Percentiles rank a stretch among this genome's conserved stretches.
Conservation (phyloP, 2,329 filamentous ascomycete species). For the Penicillium palitans region DNA sequence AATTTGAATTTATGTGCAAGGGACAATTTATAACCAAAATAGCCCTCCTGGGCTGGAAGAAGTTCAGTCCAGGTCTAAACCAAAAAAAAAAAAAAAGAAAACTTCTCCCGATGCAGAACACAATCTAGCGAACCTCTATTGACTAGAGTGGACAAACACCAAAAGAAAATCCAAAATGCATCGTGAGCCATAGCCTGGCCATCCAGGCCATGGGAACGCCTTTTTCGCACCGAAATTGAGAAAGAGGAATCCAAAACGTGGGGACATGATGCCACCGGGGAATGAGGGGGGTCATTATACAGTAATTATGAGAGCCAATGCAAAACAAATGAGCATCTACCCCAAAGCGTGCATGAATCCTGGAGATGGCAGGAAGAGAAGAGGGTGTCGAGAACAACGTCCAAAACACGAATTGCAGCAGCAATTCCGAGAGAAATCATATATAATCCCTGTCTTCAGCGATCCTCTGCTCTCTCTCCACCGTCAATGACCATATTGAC, state of each 20-base stretch:
- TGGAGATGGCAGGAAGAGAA: neutral
- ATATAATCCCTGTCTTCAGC: slow-evolving; percentile 10
- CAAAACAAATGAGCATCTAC: neutral
- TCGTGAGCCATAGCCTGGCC: slow-evolving; percentile 4
- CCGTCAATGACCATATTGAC: slow-evolving; percentile 57
- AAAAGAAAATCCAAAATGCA: slow-evolving; percentile 7
- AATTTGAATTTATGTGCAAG: slow-evolving; percentile 6
- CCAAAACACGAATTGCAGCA: neutral
- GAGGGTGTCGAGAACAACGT: neutral
- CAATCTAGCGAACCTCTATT: slow-evolving; percentile 3
- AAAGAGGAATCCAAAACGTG: slow-evolving; percentile 8
- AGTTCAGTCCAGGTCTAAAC: neutral
- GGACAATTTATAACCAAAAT: slow-evolving; percentile 1
- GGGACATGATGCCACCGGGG: slow-evolving; percentile 1
- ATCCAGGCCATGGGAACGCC: slow-evolving; percentile 5
- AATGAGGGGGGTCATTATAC: slow-evolving; percentile 11
- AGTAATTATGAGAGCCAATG: slow-evolving; percentile 1
- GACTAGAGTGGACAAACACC: neutral
- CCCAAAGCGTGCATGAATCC: slow-evolving; percentile 4
- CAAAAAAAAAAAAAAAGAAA: neutral
- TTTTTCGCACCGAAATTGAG: slow-evolving; percentile 8
- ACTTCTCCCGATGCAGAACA: neutral
- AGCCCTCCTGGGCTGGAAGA: neutral
- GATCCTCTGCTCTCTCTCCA: slow-evolving; percentile 28
- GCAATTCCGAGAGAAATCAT: neutral